Evolutionary conservation across 768 basidiomycete genomes (phyloP).

Genomic region (Boletus rubroflammeus): DNA sequence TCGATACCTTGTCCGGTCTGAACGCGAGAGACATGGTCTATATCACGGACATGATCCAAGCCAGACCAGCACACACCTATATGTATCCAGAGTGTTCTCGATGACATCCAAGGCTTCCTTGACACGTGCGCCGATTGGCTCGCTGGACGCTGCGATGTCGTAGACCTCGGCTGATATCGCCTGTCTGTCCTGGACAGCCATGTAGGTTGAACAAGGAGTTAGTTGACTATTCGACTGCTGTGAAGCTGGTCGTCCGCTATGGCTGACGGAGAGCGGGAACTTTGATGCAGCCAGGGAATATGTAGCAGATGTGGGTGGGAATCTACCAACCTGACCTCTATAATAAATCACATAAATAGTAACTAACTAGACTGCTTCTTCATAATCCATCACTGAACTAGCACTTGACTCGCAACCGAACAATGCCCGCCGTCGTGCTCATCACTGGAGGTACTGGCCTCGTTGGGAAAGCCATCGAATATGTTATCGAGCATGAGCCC

Average conservation of each 20-base stretch:
- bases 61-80: conserved; percentile 61
- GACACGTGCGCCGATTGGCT: conserved; percentile 57
- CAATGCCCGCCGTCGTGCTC: conserved; percentile 51
- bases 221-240: conserved; percentile 1
- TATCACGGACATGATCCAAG: conserved; percentile 2
- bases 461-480: conserved; percentile 80
- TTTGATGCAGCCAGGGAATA: conserved; percentile 11
- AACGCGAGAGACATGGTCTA: conserved; percentile 3
- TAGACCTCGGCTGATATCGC: conserved; percentile 59
- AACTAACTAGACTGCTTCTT: not conserved
- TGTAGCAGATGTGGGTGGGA: conserved; percentile 14
- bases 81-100: conserved; percentile 66
- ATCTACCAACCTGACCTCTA: not conserved
- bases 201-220: not conserved
- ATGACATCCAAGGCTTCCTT: conserved; percentile 82
- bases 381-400: not conserved
- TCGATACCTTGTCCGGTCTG: conserved; percentile 68
- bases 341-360: not conserved
- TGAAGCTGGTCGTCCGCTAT: conserved; percentile 2
- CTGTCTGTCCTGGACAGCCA: conserved; percentile 44
- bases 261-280: conserved; percentile 2
- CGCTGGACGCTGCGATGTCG: conserved; percentile 49
- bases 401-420: not conserved
- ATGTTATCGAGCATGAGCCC: conserved; percentile 75
- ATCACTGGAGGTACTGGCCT: conserved; percentile 86